Evolutionary conservation across 306 rosid species (phyloP), one percentile per base, ranked within the genome.

Genomic region (Sechiopsis laciniata): DNA sequence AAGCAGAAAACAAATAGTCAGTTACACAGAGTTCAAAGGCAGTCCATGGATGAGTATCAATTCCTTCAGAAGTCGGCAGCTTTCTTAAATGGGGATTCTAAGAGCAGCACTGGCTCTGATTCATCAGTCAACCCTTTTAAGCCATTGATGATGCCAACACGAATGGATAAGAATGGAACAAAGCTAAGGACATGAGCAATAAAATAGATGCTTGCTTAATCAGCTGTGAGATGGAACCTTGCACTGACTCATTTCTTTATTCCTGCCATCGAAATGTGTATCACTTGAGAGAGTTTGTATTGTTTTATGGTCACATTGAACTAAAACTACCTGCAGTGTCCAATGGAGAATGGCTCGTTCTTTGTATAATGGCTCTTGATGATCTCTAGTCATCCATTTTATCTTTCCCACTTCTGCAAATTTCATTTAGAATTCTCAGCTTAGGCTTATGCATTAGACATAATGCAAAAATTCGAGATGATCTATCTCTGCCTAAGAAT

Each of bases 1-100:
- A 95, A 95, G 85, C 88, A 67, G 50, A 94, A 82, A 68, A 17
- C 78, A 6, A 29, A 45, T 20, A 74, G 74, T 77, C 81, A 75
- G 55, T 67, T 61, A 46, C 84, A 85, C 19, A 79, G 98, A 83
- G 78, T 82, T 75, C 90, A 87, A 60, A 89, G 96, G 88, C 99
- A 95, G 19, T 91, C 99, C 61, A 89, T 88, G 99, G 99, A 95
- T 52, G 97, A 91, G 82, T 91, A 85, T 79, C 96, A 95, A 59
- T 91, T 91, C 76, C 73, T 89, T 74, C 84, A 87, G 77, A 89
- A 78, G 74, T 89, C 81, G 15, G 87, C 78, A 16, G 82, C 76
- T 83, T 85, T 88, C 81, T 80, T 88, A 3, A 84, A 84, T 75
- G 96, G 81, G 66, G 97, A 91, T 77, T 85, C 95, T 40, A 91